Conservation (phyloP, 2,329 filamentous ascomycete genomes). For the Nannizziopsis barbatae region DNA sequence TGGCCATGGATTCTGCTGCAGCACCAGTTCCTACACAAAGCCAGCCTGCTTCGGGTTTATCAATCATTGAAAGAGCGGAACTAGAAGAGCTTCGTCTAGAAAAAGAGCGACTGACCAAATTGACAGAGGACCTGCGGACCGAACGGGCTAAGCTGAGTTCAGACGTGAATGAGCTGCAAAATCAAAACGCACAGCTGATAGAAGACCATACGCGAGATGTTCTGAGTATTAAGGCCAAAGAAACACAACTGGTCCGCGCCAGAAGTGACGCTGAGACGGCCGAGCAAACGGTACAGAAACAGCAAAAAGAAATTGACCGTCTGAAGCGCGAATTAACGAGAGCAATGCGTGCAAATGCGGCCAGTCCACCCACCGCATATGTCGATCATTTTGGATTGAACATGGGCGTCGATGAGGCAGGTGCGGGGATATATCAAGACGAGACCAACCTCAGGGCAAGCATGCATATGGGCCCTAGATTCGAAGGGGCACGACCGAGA, state of each 20-base stretch:
- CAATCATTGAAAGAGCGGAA: conserved; percentile 77
- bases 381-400: conserved; percentile 48
- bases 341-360: conserved; percentile 31
- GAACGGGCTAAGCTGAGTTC: conserved; percentile 73
- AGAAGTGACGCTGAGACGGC: conserved; percentile 81
- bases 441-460: conserved; percentile 21
- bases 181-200: conserved; percentile 91
- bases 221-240: conserved; percentile 93
- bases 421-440: conserved; percentile 32
- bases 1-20: conserved; percentile 34
- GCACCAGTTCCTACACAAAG: conserved; percentile 41
- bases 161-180: conserved; percentile 87
- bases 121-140: conserved; percentile 68
- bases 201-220: conserved; percentile 95
- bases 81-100: conserved; percentile 76
- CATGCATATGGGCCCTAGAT: conserved; percentile 30
- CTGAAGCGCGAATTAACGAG: conserved; percentile 71
- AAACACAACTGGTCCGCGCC: conserved; percentile 88
- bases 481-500: conserved; percentile 32
- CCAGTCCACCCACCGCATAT: conserved; percentile 27
- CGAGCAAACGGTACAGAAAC: conserved; percentile 71
- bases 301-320: conserved; percentile 79
- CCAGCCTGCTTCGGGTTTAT: conserved; percentile 53
- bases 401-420: conserved; percentile 40
- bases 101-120: conserved; percentile 63